Percentiles rank a stretch among this genome's conserved stretches.
Evolutionary conservation across 371 early-diverging fungal species (phyloP).

Genomic region (Phascolomyces articulosus): DNA sequence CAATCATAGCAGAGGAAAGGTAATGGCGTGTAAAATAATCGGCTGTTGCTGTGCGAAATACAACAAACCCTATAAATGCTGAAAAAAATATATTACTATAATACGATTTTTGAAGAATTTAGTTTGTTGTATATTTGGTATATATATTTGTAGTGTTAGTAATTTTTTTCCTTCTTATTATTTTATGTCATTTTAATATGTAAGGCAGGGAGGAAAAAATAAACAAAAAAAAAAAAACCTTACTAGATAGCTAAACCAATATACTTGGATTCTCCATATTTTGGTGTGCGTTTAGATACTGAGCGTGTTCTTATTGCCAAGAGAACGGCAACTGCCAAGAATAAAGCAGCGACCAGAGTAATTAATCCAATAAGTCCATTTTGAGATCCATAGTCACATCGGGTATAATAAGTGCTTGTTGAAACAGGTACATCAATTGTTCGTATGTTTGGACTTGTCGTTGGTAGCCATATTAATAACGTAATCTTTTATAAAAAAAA

Average conservation of each 20-base stretch:
- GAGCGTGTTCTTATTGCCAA: conserved; percentile 55
- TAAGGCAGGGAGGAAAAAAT: too few species aligned
- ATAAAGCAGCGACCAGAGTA: conserved; percentile 30
- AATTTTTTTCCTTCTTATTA: too few species aligned
- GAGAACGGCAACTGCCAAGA: conserved; percentile 45
- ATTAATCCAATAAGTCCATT: conserved; percentile 36
- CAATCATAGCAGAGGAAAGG: conserved; percentile 53
- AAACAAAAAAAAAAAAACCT: conserved; percentile 16
- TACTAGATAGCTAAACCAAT: conserved; percentile 64
- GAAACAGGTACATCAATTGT: conserved; percentile 37
- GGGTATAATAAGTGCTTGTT: conserved; percentile 37
- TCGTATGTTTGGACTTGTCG: conserved; percentile 16
- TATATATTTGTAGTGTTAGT: background rate
- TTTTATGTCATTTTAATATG: too few species aligned
- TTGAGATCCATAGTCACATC: conserved; percentile 39
- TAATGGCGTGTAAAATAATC: conserved; percentile 58
- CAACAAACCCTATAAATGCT: conserved; percentile 49
- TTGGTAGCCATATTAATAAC: conserved; percentile 42
- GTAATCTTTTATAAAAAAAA: conserved; percentile 33
- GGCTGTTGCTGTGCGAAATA: conserved; percentile 46
- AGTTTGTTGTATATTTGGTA: too few species aligned
- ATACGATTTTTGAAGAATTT: too few species aligned
- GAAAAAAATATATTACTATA: conserved; percentile 59
- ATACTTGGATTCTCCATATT: conserved; percentile 58
- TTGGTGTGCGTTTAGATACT: conserved; percentile 41